Conservation (phyloP, 2,329 filamentous ascomycete genomes). For the Orbilia brochopaga region DNA sequence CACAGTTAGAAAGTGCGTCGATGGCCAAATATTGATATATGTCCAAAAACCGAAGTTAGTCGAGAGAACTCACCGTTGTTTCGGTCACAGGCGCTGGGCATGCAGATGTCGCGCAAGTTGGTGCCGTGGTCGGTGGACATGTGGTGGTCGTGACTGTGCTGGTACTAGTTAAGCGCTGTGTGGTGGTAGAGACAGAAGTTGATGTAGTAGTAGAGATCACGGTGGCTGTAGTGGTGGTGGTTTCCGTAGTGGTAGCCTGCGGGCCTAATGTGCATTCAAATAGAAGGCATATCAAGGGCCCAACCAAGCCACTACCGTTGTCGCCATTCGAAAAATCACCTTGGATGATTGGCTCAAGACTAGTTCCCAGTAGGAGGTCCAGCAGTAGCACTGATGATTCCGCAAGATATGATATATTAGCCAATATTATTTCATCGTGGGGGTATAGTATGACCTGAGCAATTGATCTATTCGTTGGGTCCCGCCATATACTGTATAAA, state of each 20-base stretch:
- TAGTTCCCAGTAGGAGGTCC: constrained; percentile 14
- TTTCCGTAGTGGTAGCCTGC: constrained; percentile 14
- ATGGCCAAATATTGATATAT: not conserved
- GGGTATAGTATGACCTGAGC: no score
- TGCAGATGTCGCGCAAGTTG: not conserved
- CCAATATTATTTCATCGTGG: no score
- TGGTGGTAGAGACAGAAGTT: constrained; percentile 6
- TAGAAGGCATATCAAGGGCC: constrained; percentile 25
- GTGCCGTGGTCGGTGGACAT: not conserved
- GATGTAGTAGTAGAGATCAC: not conserved
- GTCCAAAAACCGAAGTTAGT: not conserved
- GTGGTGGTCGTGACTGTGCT: not conserved
- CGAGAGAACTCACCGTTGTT: constrained; percentile 1
- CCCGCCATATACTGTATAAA: no score
- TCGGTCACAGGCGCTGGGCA: not conserved
- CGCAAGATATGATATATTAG: no score
- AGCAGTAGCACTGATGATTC: constrained; percentile 11
- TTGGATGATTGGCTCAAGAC: constrained; percentile 6
- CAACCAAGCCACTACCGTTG: constrained; percentile 17
- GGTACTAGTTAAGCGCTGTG: not conserved
- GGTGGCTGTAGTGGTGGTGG: constrained; percentile 1
- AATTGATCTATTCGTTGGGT: no score
- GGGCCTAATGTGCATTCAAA: constrained; percentile 16
- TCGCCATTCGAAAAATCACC: not conserved
- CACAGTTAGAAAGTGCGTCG: no score